phyloP scores from a whole-genome alignment of 495 filamentous ascomycete genomes.

The Aspergillus nanangensis region DNA sequence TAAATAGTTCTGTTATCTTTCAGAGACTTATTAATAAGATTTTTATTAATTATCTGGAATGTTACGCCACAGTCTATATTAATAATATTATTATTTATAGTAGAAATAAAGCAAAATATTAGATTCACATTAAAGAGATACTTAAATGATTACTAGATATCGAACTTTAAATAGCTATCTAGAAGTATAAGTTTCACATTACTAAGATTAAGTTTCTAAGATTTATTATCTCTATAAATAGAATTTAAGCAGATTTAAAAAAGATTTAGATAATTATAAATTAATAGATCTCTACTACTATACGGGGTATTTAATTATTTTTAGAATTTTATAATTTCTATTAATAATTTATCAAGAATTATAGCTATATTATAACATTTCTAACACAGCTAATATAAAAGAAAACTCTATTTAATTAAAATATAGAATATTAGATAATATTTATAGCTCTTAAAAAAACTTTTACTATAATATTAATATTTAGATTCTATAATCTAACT shows the following conservation, averaged over 20 bases:
- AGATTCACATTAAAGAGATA: background rate
- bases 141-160: background rate
- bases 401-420: background rate
- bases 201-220: background rate
- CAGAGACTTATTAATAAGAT: background rate
- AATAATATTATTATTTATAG: background rate
- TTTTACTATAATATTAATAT: background rate
- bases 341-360: background rate
- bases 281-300: background rate
- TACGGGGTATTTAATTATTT: background rate
- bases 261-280: background rate
- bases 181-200: conserved; percentile 1
- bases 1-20: background rate
- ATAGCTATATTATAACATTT: background rate
- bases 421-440: background rate
- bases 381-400: background rate
- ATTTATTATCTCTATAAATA: background rate
- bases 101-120: background rate
- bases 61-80: background rate
- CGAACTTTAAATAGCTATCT: background rate
- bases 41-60: background rate
- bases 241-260: background rate
- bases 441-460: background rate
- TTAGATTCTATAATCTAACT: background rate
- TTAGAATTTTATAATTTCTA: background rate